Evolutionary conservation across 768 basidiomycete species (phyloP).

Genomic region (Lactifluus hygrophoroides): DNA sequence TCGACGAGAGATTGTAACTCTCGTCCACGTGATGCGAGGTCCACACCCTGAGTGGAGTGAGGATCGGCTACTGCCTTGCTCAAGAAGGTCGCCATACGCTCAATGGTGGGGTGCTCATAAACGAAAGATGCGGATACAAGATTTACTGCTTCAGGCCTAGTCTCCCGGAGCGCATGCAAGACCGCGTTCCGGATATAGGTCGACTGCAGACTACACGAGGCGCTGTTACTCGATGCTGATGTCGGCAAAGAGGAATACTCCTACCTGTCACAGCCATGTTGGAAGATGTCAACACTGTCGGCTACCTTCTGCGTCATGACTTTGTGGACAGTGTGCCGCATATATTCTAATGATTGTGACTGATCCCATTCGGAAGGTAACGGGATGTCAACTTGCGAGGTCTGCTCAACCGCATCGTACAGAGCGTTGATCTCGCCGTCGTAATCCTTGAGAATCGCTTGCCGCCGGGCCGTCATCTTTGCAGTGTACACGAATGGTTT

Average conservation of each 20-base stretch:
- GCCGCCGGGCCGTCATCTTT: slow-evolving; percentile 34
- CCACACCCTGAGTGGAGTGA: not conserved
- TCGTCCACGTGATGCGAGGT: slow-evolving; percentile 1
- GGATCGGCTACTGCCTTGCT: slow-evolving; percentile 3
- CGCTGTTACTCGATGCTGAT: not conserved
- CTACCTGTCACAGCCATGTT: slow-evolving; percentile 35
- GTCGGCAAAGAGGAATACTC: not conserved
- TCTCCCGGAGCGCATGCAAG: slow-evolving; percentile 22
- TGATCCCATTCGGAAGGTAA: slow-evolving; percentile 25
- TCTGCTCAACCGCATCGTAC: slow-evolving; percentile 30
- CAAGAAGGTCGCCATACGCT: slow-evolving; percentile 17
- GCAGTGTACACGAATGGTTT: slow-evolving; percentile 38
- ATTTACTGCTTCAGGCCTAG: slow-evolving; percentile 10
- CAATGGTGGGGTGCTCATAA: slow-evolving; percentile 22
- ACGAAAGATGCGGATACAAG: slow-evolving; percentile 21
- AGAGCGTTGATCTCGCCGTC: slow-evolving; percentile 33
- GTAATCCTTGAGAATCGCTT: slow-evolving; percentile 32
- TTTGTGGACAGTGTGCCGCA: slow-evolving; percentile 28
- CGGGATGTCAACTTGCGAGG: slow-evolving; percentile 25
- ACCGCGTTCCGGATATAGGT: slow-evolving; percentile 26
- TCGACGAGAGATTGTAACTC: slow-evolving; percentile 21
- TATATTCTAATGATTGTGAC: slow-evolving; percentile 24
- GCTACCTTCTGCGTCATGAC: slow-evolving; percentile 25
- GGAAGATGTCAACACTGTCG: slow-evolving; percentile 34
- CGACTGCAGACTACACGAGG: slow-evolving; percentile 20